Conservation (phyloP, 176 grass and related monocot species). For the Carex scoparia region DNA sequence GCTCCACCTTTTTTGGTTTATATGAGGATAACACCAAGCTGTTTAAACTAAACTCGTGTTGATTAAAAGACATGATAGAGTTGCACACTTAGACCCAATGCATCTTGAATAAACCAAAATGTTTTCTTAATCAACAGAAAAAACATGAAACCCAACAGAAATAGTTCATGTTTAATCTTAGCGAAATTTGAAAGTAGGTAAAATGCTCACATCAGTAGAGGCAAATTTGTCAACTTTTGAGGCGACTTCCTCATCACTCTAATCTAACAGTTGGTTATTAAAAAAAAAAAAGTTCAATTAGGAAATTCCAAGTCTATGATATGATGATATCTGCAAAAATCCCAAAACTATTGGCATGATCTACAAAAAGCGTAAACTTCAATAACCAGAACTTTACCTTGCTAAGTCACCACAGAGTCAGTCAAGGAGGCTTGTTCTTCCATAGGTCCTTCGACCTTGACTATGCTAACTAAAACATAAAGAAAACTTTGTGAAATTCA, state of each 20-base stretch:
- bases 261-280: background rate
- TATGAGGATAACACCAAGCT: background rate
- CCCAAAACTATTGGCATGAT: background rate
- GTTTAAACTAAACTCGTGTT: background rate
- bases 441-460: background rate
- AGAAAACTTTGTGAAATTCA: background rate
- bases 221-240: background rate
- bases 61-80: background rate
- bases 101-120: background rate
- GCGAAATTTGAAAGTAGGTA: background rate
- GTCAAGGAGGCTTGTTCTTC: background rate
- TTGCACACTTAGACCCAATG: background rate
- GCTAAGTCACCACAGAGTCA: background rate
- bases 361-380: background rate
- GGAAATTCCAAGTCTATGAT: background rate
- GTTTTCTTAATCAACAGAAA: background rate
- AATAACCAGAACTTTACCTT: background rate
- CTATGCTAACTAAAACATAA: slow-evolving; percentile 23
- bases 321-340: background rate
- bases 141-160: background rate
- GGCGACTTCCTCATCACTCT: background rate
- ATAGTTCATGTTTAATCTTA: background rate
- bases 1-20: background rate
- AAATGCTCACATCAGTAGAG: background rate
- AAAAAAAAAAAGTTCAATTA: too few relatives aligned